A percentile compares a stretch with the other conserved stretches of the same genome.
phyloP scores from a whole-genome alignment of 1,284 basidiomycete species.

The Ustilago cynodontis region DNA sequence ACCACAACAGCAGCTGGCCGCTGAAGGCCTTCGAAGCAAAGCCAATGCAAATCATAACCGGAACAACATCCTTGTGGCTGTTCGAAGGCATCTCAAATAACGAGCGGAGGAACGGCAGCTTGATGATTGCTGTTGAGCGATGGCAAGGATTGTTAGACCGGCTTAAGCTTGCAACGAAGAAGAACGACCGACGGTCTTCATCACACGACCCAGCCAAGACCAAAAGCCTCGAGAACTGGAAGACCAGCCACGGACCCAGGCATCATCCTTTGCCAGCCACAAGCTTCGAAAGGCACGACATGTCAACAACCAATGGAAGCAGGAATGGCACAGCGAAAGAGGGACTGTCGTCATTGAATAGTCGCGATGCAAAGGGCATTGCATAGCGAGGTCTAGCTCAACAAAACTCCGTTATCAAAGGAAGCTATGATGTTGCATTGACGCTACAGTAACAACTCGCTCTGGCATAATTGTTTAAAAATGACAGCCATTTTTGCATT shows the following conservation, averaged over 20 bases:
- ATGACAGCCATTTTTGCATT: not conserved
- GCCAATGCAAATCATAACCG: not conserved
- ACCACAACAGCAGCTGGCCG: conserved; percentile 8
- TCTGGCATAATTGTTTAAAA: not conserved
- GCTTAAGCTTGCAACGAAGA: not conserved
- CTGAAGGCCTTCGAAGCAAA: not conserved
- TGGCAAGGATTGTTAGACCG: not conserved
- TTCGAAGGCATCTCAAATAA: no score
- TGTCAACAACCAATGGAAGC: no score
- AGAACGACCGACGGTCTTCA: not conserved
- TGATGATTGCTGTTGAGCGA: not conserved
- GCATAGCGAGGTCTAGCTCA: not conserved
- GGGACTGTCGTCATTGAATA: conserved; percentile 28
- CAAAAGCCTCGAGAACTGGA: not conserved
- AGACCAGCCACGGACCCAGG: not conserved
- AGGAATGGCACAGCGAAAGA: not conserved
- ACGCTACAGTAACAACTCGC: not conserved
- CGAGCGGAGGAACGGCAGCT: no score
- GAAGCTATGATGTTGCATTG: not conserved
- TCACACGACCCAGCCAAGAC: conserved; percentile 1
- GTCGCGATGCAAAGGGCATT: not conserved
- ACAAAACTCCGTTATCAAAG: not conserved
- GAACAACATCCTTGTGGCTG: no score
- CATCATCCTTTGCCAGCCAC: not conserved
- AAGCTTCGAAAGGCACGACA: not conserved